A percentile compares a stretch with the other conserved stretches of the same genome.
Conservation (phyloP, 108 stramenopile genomes). For the Licmophora abbreviata region DNA sequence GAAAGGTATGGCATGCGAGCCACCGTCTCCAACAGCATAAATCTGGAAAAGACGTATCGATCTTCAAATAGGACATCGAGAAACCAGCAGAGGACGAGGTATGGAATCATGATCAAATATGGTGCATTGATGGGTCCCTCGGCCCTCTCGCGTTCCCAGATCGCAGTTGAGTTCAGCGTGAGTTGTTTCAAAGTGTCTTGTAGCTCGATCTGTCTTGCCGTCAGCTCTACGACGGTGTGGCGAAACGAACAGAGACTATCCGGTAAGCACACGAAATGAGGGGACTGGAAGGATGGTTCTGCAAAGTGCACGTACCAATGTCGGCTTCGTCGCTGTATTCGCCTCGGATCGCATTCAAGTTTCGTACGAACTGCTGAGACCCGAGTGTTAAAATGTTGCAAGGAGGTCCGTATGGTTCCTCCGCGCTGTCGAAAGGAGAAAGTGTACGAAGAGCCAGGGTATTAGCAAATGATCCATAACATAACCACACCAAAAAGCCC, state of each 20-base stretch:
- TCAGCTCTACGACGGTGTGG: too few relatives aligned
- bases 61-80: slow-evolving; percentile 59
- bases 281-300: too few relatives aligned
- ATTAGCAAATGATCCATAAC: too few relatives aligned
- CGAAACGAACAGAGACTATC: too few relatives aligned
- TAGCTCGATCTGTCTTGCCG: slow-evolving; percentile 22
- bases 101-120: slow-evolving; percentile 47
- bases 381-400: slow-evolving; percentile 40
- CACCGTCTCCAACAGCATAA: slow-evolving; percentile 81
- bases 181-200: slow-evolving; percentile 26
- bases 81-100: slow-evolving; percentile 37
- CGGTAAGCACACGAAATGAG: too few relatives aligned
- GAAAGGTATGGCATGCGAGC: slow-evolving; percentile 90
- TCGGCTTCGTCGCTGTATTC: slow-evolving; percentile 45
- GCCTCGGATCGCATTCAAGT: slow-evolving; percentile 48
- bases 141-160: slow-evolving; percentile 47
- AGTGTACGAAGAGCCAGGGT: too few relatives aligned
- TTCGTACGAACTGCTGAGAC: slow-evolving; percentile 43
- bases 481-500: too few relatives aligned
- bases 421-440: too few relatives aligned
- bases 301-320: too few relatives aligned
- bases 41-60: slow-evolving; percentile 41
- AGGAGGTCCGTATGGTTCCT: slow-evolving; percentile 39
- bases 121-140: slow-evolving; percentile 41
- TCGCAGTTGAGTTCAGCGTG: slow-evolving; percentile 36